Base-by-base conservation (phyloP, 768 basidiomycete species). In the Collybia nuda region DNA sequence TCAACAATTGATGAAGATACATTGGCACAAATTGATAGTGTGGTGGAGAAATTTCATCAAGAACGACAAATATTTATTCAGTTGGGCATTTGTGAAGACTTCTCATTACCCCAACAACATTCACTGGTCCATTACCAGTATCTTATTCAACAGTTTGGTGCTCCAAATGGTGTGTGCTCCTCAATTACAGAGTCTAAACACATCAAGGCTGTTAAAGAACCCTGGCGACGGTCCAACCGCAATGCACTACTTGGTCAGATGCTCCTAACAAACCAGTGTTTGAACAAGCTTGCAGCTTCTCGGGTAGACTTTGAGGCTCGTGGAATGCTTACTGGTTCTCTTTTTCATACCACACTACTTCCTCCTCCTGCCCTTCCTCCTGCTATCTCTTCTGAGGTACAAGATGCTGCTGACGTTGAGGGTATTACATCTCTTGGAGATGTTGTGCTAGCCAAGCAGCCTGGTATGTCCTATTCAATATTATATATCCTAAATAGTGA, bases 171-270 rank as follows among this genome's bases (percentile, higher is more conserved):
- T 6, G 40, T 67, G 0, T 68, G 66, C 32, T 65, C 66, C 0
- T 67, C 67, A 12, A 68, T 67, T 17, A 70, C 67, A 0, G 67
- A 70, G 46, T 65, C 46, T 18, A 36, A 39, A 14, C 46, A 47
- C 36, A 37, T 47, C 14, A 50, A 40, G 3, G 53, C 53, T 15
- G 29, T 40, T 6, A 55, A 51, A 9, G 44, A 46, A 7, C 51
- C 46, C 6, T 46, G 45, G 37, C 22, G 43, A 15, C 37, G 44
- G 9, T 45, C 48, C 7, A 54, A 22, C 28, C 38, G 17, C n/a
- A 50, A 50, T 37, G 14, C 50, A 23, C 48, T 43, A 15, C 38
- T 54, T 2, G 41, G 37, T 17, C 48, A 54, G 40, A 54, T 54
- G 38, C 44, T 54, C 5, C 28, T 50, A 11, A 47, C 32, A 6